Base-by-base conservation (phyloP, 2,329 filamentous ascomycete genomes). In the Sordariomycetes sp. region DNA sequence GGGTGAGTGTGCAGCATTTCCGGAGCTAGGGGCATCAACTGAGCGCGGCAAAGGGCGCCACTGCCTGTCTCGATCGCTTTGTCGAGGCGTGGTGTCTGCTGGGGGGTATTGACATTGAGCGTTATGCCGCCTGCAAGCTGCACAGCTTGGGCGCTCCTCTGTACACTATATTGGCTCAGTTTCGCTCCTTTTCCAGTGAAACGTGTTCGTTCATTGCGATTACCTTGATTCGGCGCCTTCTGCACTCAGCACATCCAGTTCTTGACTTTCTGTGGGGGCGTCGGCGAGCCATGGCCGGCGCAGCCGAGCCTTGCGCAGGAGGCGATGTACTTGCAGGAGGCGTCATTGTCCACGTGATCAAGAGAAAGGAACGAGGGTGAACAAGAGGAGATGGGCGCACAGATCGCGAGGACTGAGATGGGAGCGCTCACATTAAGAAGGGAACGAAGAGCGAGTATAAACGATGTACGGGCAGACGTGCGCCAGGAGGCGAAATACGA, bases 201-300 rank as follows among this genome's bases (percentile, higher is more conserved):
- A 11, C n/a, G 15, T 16, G 6, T 12, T 23, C 12, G 2, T 10
- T n/a, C 6, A 12, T 10, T n/a, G 29, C 14, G 8, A 11, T 9
- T 14, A 44, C 42, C 37, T 44, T 44, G n/a, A 44, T 37, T 14
- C 42, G 39, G 12, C 42, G 40, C 14, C 32, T 33, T 15, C 39
- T 27, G 15, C 42, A 44, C 1, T 43, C 38, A 5, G 35, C 14
- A 21, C 42, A 44, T 4, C 42, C 40, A 2, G 33, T 37, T 11
- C 21, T 39, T 7, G 41, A 36, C 18, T 44, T 44, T 1, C 31
- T 31, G 28, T 44, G 42, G 6, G 42, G 36, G 8, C 27, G 36
- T 3, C 40, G 42, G 9, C 33, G 21, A 8, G 8, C 8, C 15
- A 32, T 15, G 11, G 15, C 24, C n/a, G 31, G 18, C 8, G 5